Conservation (phyloP, 768 basidiomycete genomes). For the Trametes sanguinea region DNA sequence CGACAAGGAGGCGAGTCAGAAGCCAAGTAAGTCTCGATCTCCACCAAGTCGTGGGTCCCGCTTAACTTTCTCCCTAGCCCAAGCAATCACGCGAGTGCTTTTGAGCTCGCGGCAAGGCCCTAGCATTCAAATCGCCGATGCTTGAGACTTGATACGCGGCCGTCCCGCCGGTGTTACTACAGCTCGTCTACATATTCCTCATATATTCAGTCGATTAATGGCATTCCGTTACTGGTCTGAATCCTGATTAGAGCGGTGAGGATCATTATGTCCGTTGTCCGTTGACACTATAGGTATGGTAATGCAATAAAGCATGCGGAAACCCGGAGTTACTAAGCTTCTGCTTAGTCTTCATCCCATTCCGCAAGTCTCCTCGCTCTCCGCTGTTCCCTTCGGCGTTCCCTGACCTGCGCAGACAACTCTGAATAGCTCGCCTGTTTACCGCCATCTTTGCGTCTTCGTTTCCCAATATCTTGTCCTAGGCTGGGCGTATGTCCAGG, state of each 20-base stretch:
- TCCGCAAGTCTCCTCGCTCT: slow-evolving; percentile 7
- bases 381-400: slow-evolving; percentile 35
- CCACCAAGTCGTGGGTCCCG: background rate
- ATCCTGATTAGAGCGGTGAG: background rate
- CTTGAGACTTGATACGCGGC: slow-evolving; percentile 38
- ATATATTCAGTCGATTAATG: background rate
- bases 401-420: slow-evolving; percentile 43
- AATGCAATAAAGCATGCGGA: background rate
- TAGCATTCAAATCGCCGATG: slow-evolving; percentile 85
- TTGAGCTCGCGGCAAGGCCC: slow-evolving; percentile 87
- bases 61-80: slow-evolving; percentile 46
- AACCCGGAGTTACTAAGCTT: too few relatives aligned
- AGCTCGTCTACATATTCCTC: background rate
- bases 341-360: background rate
- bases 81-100: slow-evolving; percentile 76
- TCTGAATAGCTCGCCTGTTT: slow-evolving; percentile 40
- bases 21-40: slow-evolving; percentile 42
- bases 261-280: background rate
- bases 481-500: slow-evolving; percentile 30
- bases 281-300: too few relatives aligned
- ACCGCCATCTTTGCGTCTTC: slow-evolving; percentile 33
- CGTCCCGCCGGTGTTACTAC: background rate
- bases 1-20: slow-evolving; percentile 36
- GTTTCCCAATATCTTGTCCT: slow-evolving; percentile 61
- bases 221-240: too few relatives aligned